Evolutionary conservation across 75 land plant genomes (phyloP).

Genomic region (Pinus taeda): DNA sequence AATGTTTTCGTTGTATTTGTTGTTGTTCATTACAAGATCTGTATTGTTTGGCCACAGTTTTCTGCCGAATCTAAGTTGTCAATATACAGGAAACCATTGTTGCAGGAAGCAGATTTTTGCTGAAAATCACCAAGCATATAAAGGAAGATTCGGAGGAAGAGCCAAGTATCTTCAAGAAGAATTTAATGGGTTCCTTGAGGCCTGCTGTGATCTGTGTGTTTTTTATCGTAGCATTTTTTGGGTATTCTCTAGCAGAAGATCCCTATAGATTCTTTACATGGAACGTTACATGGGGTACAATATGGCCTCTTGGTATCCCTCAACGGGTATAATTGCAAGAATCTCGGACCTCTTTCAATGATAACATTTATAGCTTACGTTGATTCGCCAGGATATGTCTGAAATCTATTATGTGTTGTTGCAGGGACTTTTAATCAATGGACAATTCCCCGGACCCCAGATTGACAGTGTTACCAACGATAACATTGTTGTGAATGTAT

Average conservation of each 20-base stretch:
- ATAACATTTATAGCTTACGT: too few relatives aligned
- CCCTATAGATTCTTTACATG: constrained; percentile 44
- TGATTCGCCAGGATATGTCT: not conserved
- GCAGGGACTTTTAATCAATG: constrained; percentile 89
- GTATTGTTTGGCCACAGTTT: not conserved
- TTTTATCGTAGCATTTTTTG: constrained; percentile 40
- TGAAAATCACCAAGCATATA: not conserved
- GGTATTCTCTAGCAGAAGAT: constrained; percentile 42
- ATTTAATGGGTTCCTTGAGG: not conserved
- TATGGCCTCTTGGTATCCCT: too few relatives aligned
- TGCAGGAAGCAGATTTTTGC: not conserved
- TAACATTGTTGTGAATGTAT: constrained; percentile 70
- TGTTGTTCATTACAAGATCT: not conserved
- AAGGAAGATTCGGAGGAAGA: not conserved
- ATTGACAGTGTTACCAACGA: constrained; percentile 75
- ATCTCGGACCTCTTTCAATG: constrained; percentile 20
- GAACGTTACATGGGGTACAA: too few relatives aligned
- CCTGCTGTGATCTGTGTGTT: constrained; percentile 16
- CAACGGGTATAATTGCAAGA: constrained; percentile 48
- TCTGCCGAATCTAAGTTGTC: not conserved
- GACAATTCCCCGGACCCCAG: constrained; percentile 91
- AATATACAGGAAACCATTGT: not conserved
- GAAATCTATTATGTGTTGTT: not conserved
- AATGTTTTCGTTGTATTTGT: too few relatives aligned
- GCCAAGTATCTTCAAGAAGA: not conserved